Evolutionary conservation across 2,329 filamentous ascomycete genomes (phyloP), one percentile per base, ranked within the genome.

Genomic region (Beauveria pseudobassiana): DNA sequence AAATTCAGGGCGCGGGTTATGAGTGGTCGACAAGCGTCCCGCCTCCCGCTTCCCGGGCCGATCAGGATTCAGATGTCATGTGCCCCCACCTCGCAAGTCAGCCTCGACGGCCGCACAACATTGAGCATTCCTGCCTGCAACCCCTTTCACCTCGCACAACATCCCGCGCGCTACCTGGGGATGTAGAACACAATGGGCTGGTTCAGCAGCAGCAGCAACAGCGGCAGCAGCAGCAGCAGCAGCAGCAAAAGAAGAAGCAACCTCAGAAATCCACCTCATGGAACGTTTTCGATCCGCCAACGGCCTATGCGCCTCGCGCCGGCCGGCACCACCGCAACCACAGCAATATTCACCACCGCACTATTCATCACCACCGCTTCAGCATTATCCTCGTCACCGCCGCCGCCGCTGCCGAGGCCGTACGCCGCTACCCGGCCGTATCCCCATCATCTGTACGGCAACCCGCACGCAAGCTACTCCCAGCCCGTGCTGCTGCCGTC

Each of bases 251-350:
- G 20, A 42, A 51, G 3, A 57, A 54, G 34, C 9, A 10, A 24
- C 8, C 16, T 26, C 34, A 16, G 14, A 38, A 38, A 18, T 55
- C 52, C 12, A 22, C 52, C 2, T 38, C 45, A 14, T 62, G 60
- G 46, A 62, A 62, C 43, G 14, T 62, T 18, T 43, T 45, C 18
- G 60, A 62, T 26, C 63, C 63, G 8, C 67, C 67, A 7, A 63
- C 59, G 20, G 46, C 63, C 16, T 52, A 59, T 43, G 7, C n/a
- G 40, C 26, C 5, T 45, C 58, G 14, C 50, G 52, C 28, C 42
- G 40, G 12, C 48, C 45, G 9, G 28, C 34, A 38, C 53, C 30
- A 18, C 59, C 43, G 22, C 57, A n/a, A 16, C 24, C n/a, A 20
- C 51, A 51, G 42, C 54, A 69, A 59, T 61, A 58, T 22, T n/a